Evolutionary conservation across 2,329 filamentous ascomycete genomes (phyloP).

Genomic region (Aspergillus sp.): DNA sequence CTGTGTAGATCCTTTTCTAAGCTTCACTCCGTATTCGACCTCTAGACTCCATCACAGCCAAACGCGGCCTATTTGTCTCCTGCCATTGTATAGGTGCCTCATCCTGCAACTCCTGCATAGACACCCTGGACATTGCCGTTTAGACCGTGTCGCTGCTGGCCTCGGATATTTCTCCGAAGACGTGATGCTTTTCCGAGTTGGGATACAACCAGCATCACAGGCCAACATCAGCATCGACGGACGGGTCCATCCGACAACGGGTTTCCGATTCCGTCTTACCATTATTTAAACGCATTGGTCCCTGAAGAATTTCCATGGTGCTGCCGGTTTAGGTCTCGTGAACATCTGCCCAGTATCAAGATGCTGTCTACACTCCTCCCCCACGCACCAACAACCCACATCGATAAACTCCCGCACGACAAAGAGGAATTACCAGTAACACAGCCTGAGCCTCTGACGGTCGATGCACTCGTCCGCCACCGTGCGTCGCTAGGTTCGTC

Average conservation of each 20-base stretch:
- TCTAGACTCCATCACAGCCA: not conserved
- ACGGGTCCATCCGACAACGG: not conserved
- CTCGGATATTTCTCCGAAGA: slow-evolving; percentile 19
- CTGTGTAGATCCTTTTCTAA: not conserved
- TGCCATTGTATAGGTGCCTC: too few species aligned
- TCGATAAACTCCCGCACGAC: slow-evolving; percentile 5
- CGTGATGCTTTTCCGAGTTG: slow-evolving; percentile 3
- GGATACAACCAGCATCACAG: not conserved
- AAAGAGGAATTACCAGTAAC: not conserved
- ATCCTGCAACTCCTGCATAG: not conserved
- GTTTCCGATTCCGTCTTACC: not conserved
- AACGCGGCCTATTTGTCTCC: not conserved
- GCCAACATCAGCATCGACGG: not conserved
- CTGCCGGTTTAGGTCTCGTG: not conserved
- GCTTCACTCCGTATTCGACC: not conserved
- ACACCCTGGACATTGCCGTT: not conserved
- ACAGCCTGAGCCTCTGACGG: slow-evolving; percentile 25
- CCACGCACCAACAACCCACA: slow-evolving; percentile 5
- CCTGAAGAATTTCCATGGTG: not conserved
- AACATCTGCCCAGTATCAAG: not conserved
- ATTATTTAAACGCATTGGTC: not conserved
- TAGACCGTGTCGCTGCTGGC: too few species aligned
- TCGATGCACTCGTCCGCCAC: slow-evolving; percentile 42
- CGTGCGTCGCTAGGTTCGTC: slow-evolving; percentile 37
- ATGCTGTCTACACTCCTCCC: slow-evolving; percentile 16